A percentile compares a stretch with the other conserved stretches of the same genome.
Evolutionary conservation across 2,329 filamentous ascomycete species (phyloP).

Genomic region (Colletotrichum tropicale): DNA sequence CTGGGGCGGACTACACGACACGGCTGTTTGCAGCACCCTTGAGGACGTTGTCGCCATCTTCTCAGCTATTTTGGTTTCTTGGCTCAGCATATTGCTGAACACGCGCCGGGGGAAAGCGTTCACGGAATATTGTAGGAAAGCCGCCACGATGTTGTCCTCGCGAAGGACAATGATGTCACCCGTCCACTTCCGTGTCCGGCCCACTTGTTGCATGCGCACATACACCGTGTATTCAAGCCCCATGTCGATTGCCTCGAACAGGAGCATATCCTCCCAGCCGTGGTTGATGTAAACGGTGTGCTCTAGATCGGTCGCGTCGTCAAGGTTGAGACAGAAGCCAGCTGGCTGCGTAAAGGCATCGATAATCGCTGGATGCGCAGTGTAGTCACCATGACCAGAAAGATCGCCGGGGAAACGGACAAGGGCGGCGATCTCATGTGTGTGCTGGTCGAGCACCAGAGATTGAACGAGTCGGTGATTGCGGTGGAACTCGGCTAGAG

Average conservation of each 20-base stretch:
- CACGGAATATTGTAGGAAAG: not conserved
- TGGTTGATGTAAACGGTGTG: not conserved
- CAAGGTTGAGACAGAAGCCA: not conserved
- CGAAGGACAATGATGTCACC: not conserved
- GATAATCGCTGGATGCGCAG: not conserved
- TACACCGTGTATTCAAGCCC: not conserved
- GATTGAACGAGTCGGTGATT: not conserved
- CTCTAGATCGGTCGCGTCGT: not conserved
- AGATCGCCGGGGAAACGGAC: not conserved
- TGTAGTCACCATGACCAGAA: not conserved
- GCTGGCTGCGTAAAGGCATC: not conserved
- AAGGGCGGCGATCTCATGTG: not conserved
- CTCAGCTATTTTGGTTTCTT: not conserved
- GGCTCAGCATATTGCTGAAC: not conserved
- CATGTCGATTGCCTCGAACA: not conserved
- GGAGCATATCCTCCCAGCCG: not conserved
- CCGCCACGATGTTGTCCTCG: not conserved
- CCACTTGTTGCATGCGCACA: not conserved
- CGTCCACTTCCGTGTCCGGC: not conserved
- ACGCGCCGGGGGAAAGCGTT: not conserved
- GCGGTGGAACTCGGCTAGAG: not conserved
- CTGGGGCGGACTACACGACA: not conserved
- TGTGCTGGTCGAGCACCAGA: not conserved
- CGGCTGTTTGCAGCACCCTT: not conserved
- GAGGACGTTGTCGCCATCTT: not conserved